A percentile compares a stretch with the other conserved stretches of the same genome.
Evolutionary conservation across 2,329 filamentous ascomycete species (phyloP).

Genomic region (Blumeriella jaapii): DNA sequence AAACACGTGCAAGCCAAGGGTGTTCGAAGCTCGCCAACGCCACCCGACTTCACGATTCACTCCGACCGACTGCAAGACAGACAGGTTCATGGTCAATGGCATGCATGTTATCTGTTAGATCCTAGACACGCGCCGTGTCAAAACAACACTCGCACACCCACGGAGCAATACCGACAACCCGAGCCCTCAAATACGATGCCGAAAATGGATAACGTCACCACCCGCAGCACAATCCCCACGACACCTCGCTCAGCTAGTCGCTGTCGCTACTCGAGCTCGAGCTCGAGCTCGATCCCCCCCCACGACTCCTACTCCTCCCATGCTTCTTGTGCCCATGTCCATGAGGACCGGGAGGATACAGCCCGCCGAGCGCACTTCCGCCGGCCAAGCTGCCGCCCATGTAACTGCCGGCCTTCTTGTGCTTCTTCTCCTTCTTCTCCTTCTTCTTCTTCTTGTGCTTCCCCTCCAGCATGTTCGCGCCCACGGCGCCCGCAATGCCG

Average conservation of each 20-base stretch:
- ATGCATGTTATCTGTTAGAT: too few species aligned
- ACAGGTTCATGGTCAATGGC: too few species aligned
- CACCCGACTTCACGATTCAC: too few species aligned
- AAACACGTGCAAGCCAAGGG: too few species aligned
- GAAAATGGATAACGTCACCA: not conserved
- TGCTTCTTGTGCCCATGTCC: slow-evolving; percentile 12
- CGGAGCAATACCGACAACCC: not conserved
- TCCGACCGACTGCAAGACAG: too few species aligned
- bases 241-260: slow-evolving; percentile 9
- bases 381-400: slow-evolving; percentile 2
- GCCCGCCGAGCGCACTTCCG: slow-evolving; percentile 11
- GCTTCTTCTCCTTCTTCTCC: slow-evolving; percentile 23
- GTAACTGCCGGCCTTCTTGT: slow-evolving; percentile 9
- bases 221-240: not conserved
- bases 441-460: slow-evolving; percentile 31
- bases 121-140: too few species aligned
- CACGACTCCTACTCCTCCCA: slow-evolving; percentile 13
- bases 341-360: slow-evolving; percentile 11
- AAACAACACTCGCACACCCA: not conserved
- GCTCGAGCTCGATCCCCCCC: slow-evolving; percentile 6
- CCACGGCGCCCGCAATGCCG: slow-evolving; percentile 41
- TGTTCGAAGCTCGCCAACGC: too few species aligned
- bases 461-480: slow-evolving; percentile 40
- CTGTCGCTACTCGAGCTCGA: slow-evolving; percentile 10
- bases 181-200: not conserved